phyloP scores from a whole-genome alignment of 176 grass and related monocot genomes.

The Tuctoria greenei region DNA sequence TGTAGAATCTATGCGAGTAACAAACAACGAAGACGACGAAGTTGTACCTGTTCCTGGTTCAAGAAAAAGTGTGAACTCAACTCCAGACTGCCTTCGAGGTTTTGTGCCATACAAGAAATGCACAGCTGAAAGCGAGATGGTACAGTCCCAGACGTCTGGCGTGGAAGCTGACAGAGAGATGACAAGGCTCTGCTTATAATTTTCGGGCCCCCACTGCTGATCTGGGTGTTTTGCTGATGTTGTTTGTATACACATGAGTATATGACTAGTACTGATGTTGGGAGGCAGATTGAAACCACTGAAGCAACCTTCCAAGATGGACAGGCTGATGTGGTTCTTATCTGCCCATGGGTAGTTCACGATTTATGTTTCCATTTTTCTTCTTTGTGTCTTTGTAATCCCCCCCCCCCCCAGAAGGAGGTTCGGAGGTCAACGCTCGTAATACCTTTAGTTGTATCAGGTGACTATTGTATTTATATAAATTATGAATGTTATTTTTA shows the following conservation, averaged over 20 bases:
- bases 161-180: conserved; percentile 55
- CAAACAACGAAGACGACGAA: background rate
- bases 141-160: background rate
- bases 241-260: conserved; percentile 26
- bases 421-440: conserved; percentile 29
- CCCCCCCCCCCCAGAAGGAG: background rate
- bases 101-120: conserved; percentile 69
- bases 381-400: conserved; percentile 12
- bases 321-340: background rate
- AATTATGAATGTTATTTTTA: conserved; percentile 26
- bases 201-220: background rate
- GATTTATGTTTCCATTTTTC: conserved; percentile 32
- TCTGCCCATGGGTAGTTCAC: conserved; percentile 13
- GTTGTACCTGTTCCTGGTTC: conserved; percentile 28
- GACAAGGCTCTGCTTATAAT: conserved; percentile 72
- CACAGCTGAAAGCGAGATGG: conserved; percentile 30
- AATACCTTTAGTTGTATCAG: conserved; percentile 7
- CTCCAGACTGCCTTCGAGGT: conserved; percentile 33
- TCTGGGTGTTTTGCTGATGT: conserved; percentile 29
- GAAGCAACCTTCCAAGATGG: conserved; percentile 37
- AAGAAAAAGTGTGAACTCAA: conserved; percentile 15
- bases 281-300: conserved; percentile 18
- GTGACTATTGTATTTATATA: conserved; percentile 30
- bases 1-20: conserved; percentile 32
- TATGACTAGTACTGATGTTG: conserved; percentile 26